Evolutionary conservation across 202 grass and related monocot species (phyloP).

Genomic region (Setaria italica): DNA sequence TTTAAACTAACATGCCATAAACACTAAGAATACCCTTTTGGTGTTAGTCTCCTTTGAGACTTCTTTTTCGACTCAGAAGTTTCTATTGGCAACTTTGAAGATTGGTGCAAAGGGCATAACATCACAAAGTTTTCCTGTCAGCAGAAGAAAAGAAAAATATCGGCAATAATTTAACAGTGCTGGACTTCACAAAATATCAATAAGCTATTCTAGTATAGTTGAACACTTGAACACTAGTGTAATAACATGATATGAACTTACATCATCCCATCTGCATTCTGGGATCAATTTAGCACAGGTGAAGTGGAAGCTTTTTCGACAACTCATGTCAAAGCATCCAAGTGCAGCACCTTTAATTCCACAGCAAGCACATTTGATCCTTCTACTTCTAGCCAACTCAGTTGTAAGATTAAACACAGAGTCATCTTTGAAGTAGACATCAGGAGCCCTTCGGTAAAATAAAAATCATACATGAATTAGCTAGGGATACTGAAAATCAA

Average conservation of each 20-base stretch:
- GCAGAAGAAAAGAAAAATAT: conserved; percentile 2
- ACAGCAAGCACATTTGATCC: conserved; percentile 92
- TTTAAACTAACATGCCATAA: conserved; percentile 32
- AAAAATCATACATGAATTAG: conserved; percentile 25
- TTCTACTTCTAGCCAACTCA: conserved; percentile 83
- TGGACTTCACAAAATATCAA: conserved; percentile 3
- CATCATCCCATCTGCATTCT: conserved; percentile 93
- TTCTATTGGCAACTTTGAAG: conserved; percentile 70
- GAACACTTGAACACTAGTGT: not conserved
- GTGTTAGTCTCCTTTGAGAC: conserved; percentile 46
- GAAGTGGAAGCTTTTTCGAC: conserved; percentile 91
- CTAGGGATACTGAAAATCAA: conserved; percentile 14
- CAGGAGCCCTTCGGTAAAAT: conserved; percentile 71
- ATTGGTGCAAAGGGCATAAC: conserved; percentile 81
- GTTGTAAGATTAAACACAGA: conserved; percentile 71
- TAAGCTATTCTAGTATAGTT: not conserved
- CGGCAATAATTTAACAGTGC: conserved; percentile 22
- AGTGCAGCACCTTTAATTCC: conserved; percentile 91
- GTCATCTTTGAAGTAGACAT: conserved; percentile 91
- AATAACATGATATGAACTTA: conserved; percentile 55
- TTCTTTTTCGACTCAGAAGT: conserved; percentile 54
- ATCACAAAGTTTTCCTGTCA: conserved; percentile 96
- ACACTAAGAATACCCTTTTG: conserved; percentile 62
- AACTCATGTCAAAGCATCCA: conserved; percentile 84
- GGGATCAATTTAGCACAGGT: conserved; percentile 89